These are phyloP conservation scores for Cardamine occulta DNA, from an alignment of 345 rosid genomes.

Conservation along the genomic window DNA sequence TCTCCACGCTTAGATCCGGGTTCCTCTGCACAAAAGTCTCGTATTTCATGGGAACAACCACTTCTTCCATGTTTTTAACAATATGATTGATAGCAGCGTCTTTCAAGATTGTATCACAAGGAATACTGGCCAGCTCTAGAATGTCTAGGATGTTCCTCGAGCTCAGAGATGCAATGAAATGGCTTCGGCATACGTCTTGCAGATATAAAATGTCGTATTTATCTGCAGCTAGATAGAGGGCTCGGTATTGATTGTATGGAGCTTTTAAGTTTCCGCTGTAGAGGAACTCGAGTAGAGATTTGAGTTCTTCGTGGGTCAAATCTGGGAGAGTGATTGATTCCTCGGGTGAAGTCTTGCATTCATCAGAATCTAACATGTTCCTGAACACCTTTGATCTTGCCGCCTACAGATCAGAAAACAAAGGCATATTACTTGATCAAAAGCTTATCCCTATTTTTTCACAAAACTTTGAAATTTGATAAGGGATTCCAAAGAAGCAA, in stretches of 20 bases:
- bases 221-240: slow-evolving; percentile 43
- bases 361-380: slow-evolving; percentile 45
- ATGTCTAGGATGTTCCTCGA: slow-evolving; percentile 41
- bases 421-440: background rate
- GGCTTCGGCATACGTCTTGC: slow-evolving; percentile 31
- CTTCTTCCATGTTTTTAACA: slow-evolving; percentile 44
- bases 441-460: background rate
- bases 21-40: slow-evolving; percentile 45
- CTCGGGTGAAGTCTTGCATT: slow-evolving; percentile 39
- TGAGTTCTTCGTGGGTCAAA: slow-evolving; percentile 33
- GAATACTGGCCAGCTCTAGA: slow-evolving; percentile 40
- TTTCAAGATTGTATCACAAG: slow-evolving; percentile 39
- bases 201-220: slow-evolving; percentile 37
- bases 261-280: slow-evolving; percentile 33
- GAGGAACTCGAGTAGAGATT: slow-evolving; percentile 39
- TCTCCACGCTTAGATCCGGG: slow-evolving; percentile 40
- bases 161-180: slow-evolving; percentile 31
- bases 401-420: slow-evolving; percentile 10
- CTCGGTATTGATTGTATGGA: slow-evolving; percentile 37
- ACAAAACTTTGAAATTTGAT: background rate
- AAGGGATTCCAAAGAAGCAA: background rate
- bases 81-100: slow-evolving; percentile 15
- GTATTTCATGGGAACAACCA: slow-evolving; percentile 42
- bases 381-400: slow-evolving; percentile 43
- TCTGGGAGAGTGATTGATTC: slow-evolving; percentile 37